These are phyloP conservation scores for Plasmodium billcollinsi DNA, from an alignment of 169 alveolate species.

Conservation along the genomic window DNA sequence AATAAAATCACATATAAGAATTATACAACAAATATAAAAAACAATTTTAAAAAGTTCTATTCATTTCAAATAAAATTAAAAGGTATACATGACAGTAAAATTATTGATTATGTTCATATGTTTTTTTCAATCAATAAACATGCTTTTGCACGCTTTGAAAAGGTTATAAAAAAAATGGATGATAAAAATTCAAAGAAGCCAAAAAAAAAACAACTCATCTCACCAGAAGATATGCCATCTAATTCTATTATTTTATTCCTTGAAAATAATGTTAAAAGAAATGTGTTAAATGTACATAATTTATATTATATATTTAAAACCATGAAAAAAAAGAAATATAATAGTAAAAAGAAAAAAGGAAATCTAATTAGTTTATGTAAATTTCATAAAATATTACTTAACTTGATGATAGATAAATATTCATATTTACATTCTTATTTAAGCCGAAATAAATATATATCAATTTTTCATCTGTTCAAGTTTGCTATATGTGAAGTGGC, in stretches of 20 bases:
- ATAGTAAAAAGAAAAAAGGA: slow-evolving; percentile 1
- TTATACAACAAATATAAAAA: slow-evolving; percentile 14
- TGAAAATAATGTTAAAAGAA: slow-evolving; percentile 21
- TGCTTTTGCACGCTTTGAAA: slow-evolving; percentile 15
- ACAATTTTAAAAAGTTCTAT: slow-evolving; percentile 16
- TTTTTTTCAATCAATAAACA: slow-evolving; percentile 30
- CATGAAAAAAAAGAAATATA: slow-evolving; percentile 4
- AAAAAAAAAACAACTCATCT: not conserved
- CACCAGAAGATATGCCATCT: not conserved
- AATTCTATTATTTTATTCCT: slow-evolving; percentile 19
- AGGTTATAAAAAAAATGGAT: not conserved
- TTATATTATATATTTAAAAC: slow-evolving; percentile 47
- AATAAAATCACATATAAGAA: slow-evolving; percentile 28
- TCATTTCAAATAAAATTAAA: slow-evolving; percentile 57
- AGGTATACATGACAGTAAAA: slow-evolving; percentile 21
- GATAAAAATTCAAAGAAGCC: not conserved
- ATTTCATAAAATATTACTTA: slow-evolving; percentile 31
- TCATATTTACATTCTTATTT: slow-evolving; percentile 36
- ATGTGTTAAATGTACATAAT: slow-evolving; percentile 7
- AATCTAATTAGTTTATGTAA: not conserved
- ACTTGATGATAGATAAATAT: slow-evolving; percentile 28
- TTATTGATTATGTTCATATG: slow-evolving; percentile 37
- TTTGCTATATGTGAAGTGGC: slow-evolving; percentile 36
- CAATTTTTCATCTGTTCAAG: slow-evolving; percentile 38
- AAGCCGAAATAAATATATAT: slow-evolving; percentile 55